A percentile compares a stretch with the other conserved stretches of the same genome.
phyloP scores from a whole-genome alignment of 2,329 filamentous ascomycete genomes.

The Catunica adiposa region DNA sequence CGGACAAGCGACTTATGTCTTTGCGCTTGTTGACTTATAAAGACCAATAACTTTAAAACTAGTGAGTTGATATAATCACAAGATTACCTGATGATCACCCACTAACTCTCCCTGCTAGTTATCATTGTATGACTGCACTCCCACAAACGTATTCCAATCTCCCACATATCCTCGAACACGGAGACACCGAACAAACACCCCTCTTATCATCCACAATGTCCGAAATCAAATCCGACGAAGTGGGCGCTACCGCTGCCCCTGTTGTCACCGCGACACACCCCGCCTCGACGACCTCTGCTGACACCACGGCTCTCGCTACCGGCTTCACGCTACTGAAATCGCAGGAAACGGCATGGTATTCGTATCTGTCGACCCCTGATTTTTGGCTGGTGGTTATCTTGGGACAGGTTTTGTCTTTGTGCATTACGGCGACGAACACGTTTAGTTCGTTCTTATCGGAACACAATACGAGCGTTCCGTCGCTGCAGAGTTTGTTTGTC shows the following conservation, averaged over 20 bases:
- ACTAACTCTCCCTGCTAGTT: too few relatives aligned
- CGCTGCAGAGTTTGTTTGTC: conserved; percentile 92
- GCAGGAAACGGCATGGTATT: conserved; percentile 41
- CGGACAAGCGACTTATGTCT: conserved; percentile 49
- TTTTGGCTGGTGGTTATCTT: conserved; percentile 74
- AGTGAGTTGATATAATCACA: too few relatives aligned
- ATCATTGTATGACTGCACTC: too few relatives aligned
- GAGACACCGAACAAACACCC: not conserved
- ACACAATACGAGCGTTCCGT: conserved; percentile 62
- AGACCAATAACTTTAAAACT: too few relatives aligned
- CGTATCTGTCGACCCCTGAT: conserved; percentile 67
- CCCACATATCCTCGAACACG: not conserved
- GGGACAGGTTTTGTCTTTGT: conserved; percentile 72
- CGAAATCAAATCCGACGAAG: conserved; percentile 4
- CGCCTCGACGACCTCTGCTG: conserved; percentile 26
- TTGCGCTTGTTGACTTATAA: conserved; percentile 40
- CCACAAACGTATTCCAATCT: not conserved
- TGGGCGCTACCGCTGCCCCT: conserved; percentile 10
- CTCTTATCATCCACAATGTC: conserved; percentile 14
- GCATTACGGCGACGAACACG: conserved; percentile 86
- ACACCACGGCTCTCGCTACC: conserved; percentile 18
- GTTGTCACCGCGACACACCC: conserved; percentile 11
- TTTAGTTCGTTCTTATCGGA: conserved; percentile 58
- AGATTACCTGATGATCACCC: too few relatives aligned
- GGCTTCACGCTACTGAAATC: conserved; percentile 40